Percentiles rank a stretch among this genome's conserved stretches.
Evolutionary conservation across 192 early-diverging fungal species (phyloP).

Genomic region (Coemansia guatemalensis): DNA sequence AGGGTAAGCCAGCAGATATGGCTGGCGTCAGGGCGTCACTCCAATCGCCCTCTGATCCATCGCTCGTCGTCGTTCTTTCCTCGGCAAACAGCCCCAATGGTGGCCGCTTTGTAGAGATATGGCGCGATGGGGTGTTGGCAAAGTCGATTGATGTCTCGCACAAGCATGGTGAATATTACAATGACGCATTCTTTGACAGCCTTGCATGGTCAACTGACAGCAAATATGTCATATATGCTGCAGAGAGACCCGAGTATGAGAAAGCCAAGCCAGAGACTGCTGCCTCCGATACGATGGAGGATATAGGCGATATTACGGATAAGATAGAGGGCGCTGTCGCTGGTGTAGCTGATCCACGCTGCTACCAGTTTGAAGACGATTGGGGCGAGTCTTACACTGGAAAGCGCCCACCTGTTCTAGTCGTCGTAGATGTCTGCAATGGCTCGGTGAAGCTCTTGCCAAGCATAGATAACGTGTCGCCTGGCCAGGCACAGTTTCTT

Average conservation of each 20-base stretch:
- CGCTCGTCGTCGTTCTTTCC: constrained; percentile 46
- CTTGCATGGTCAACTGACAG: constrained; percentile 64
- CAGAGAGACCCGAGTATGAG: constrained; percentile 59
- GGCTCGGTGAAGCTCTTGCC: constrained; percentile 28
- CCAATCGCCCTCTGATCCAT: constrained; percentile 33
- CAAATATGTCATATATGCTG: constrained; percentile 62
- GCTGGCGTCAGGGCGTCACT: constrained; percentile 16
- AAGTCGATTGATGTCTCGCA: constrained; percentile 62
- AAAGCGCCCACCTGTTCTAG: constrained; percentile 58
- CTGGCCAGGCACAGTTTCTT: constrained; percentile 55
- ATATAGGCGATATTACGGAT: constrained; percentile 27
- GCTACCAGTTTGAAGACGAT: constrained; percentile 59
- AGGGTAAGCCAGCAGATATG: constrained; percentile 32
- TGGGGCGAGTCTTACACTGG: constrained; percentile 73
- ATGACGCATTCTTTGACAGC: constrained; percentile 65
- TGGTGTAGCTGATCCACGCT: constrained; percentile 39
- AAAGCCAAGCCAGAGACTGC: constrained; percentile 18
- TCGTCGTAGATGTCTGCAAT: constrained; percentile 56
- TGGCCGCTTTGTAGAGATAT: constrained; percentile 62
- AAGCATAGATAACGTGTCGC: constrained; percentile 25
- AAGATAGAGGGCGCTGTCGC: constrained; percentile 40
- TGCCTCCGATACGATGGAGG: neutral
- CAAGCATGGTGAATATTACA: constrained; percentile 72
- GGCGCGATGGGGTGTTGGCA: constrained; percentile 54
- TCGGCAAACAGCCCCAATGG: neutral